Base-by-base conservation (phyloP, 2,329 filamentous ascomycete species). In the Domatiomyces catenatus region DNA sequence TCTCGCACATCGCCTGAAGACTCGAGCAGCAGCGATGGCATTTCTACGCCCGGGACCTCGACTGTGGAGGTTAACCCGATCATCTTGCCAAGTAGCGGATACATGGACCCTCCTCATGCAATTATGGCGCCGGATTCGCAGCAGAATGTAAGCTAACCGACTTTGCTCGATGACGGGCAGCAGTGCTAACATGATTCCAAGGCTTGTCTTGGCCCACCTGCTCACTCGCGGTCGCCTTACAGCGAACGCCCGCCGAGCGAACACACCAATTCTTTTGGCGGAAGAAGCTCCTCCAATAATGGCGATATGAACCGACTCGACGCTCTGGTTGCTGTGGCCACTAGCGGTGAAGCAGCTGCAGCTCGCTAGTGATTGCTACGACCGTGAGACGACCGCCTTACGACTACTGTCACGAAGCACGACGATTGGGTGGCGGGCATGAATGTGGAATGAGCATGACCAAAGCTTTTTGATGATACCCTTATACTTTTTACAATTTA, bases 251-350 rank as follows among this genome's bases (percentile, higher is more conserved):
- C 42, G 42, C 51, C 47, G 28, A 53, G 52, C 44, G 49, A 52
- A 2, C 18, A 46, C 36, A 48, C 50, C 3, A 43, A 47, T 12
- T 55, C 54, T 24, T 56, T 57, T 44, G 49, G 50, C 51, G 54
- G 52, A 43, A 52, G 51, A 44, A 49, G 52, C 51, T 53, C 62
- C 50, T 56, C 57, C 42, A 62, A 65, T 28, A 32, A 17, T 28
- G 60, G 61, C 39, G 68, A 67, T 22, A 69, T 73, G 67, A 69
- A 68, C 44, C 65, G 70, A 19, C 62, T 74, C n/a, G 71, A 74
- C 55, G 71, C 70, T 47, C 66, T 74, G 46, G 71, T 73, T 42
- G 71, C 71, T 20, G 71, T 72, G 48, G 71, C 71, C 32, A 73
- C 71, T 5, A 71, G 69, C 49, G 70, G 70, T 53, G 68, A 70